These are phyloP conservation scores for Cutaneotrichosporon mucoides DNA, from an alignment of 1,284 basidiomycete genomes.

Conservation along the genomic window DNA sequence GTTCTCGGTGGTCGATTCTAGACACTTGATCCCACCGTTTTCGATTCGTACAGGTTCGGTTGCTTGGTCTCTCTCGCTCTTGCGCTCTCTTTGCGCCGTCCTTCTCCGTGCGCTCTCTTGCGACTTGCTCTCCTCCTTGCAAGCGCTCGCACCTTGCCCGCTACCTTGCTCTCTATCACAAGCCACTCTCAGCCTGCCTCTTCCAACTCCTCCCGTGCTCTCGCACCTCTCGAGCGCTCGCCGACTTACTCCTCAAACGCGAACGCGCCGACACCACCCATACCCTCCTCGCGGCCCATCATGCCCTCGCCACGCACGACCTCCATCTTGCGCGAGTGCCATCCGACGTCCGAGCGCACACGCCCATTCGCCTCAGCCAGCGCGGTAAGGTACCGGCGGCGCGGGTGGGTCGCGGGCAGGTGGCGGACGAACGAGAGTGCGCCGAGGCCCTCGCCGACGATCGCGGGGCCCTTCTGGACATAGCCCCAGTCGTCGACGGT, in stretches of 20 bases:
- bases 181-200: no score
- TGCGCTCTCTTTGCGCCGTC: no score
- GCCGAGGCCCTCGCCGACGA: slow-evolving; percentile 12
- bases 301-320: slow-evolving; percentile 84
- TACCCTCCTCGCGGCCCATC: slow-evolving; percentile 83
- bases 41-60: no score
- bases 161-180: no score
- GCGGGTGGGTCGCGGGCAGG: slow-evolving; percentile 55
- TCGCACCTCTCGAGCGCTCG: no score
- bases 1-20: no score
- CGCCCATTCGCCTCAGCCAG: slow-evolving; percentile 81
- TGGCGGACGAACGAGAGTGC: slow-evolving; percentile 37
- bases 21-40: no score
- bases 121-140: no score
- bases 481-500: slow-evolving; percentile 15
- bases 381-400: slow-evolving; percentile 63
- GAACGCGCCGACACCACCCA: slow-evolving; percentile 90
- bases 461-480: background rate
- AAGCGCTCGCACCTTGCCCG: background rate
- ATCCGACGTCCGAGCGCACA: slow-evolving; percentile 83
- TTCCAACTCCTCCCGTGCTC: no score
- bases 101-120: no score
- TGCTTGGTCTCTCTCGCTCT: no score
- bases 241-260: slow-evolving; percentile 58
- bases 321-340: slow-evolving; percentile 98